Evolutionary conservation across 1,284 basidiomycete genomes (phyloP), one percentile per base, ranked within the genome.

Genomic region (Sutorius eximius): DNA sequence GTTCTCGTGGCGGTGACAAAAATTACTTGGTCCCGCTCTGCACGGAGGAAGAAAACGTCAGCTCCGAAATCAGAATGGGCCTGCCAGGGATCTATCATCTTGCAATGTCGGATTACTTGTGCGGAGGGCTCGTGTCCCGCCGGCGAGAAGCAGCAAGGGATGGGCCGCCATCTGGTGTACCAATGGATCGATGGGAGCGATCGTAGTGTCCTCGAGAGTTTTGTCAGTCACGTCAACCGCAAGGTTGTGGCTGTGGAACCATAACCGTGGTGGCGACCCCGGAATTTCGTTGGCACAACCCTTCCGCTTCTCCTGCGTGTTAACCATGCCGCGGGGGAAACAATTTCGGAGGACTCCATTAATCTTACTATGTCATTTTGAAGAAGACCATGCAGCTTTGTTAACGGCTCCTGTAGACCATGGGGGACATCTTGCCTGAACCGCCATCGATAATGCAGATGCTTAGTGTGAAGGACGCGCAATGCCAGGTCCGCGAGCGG

Each of bases 1-100:
- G 38, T 57, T 32, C 52, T 81, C 1, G 71, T 86, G 3, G 65
- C 65, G n/a, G 83, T 83, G 1, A 59, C 55, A 0, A 61, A 67
- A 12, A 81, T 91, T 61, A 87, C 86, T 0, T 94, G 91, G 91
- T 89, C 90, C 1, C 79, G 91, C 22, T 78, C 80, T 6, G 90
- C 86, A 0, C 75, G 86, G 16, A 72, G 82, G 59, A 79, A 77
- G 62, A 76, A 71, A 42, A 64, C 61, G 27, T 36, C 59, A 2
- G 53, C 49, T 18, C 41, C 51, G 16, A 49, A 53, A 24, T 33
- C 45, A 33, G 45, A 43, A 41, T 47, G 18, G 30, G 47, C 42
- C 29, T 29, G 30, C 27, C 34, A 44, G 27, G 50, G 32, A 51
- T 43, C 42, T 50, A 51, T 65, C 16, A 45, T 56, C 3, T 44